Evolutionary conservation across 148 eudicot species (phyloP).

Genomic region (Polygonum aviculare): DNA sequence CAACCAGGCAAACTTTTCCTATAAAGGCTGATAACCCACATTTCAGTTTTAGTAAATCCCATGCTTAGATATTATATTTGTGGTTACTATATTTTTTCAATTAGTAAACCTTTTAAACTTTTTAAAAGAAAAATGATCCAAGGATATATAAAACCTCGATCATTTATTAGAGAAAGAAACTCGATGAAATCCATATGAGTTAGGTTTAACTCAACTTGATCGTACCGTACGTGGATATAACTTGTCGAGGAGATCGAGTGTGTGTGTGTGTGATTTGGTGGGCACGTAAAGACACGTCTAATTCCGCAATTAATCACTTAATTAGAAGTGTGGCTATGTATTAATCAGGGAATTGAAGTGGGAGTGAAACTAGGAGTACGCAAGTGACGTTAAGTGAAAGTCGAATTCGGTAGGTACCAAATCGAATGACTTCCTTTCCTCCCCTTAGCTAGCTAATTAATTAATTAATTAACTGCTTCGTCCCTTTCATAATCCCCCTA

Average conservation of each 20-base stretch:
- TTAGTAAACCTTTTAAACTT: no score
- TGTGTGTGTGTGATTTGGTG: not conserved
- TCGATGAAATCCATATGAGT: no score
- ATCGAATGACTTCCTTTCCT: not conserved
- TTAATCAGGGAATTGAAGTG: not conserved
- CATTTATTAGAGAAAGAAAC: no score
- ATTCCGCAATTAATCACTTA: not conserved
- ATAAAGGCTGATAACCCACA: no score
- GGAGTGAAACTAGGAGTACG: not conserved
- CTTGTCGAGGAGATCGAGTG: not conserved
- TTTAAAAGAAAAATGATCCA: no score
- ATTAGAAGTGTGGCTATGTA: not conserved
- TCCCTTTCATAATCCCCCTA: not conserved
- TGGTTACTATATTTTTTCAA: no score
- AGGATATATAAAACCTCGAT: no score
- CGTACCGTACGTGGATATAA: not conserved
- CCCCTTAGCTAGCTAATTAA: not conserved
- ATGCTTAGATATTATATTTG: no score
- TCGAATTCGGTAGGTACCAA: slow-evolving; percentile 4
- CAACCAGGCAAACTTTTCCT: not conserved
- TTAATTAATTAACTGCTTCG: not conserved
- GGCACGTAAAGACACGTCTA: not conserved
- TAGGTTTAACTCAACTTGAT: no score
- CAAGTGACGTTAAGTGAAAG: not conserved
- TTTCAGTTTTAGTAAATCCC: no score